Evolutionary conservation across 2,329 filamentous ascomycete genomes (phyloP), one percentile per base, ranked within the genome.

Genomic region (Pleomassaria siparia): DNA sequence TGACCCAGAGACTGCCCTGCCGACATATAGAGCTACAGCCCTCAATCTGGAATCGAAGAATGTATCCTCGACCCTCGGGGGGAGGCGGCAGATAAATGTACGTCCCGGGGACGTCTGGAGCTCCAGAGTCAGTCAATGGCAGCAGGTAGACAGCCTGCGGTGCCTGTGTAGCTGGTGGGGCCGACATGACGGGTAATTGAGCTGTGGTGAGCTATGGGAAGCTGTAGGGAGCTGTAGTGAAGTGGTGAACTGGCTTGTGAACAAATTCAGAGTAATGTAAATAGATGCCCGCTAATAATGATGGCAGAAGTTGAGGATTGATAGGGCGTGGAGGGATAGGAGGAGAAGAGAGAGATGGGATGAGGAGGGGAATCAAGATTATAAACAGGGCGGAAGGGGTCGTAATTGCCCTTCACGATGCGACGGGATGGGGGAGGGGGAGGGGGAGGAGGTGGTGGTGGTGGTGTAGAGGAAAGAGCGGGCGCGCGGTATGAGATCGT

Each of bases 11-110:
- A 67, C 89, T 96, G 50, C 95, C 94, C 73, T 96, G 80, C 58
- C 91, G 84, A 72, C 91, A 96, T 77, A 99, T 94, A 53, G 92
- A 96, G 68, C 92, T 96, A 47, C 90, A 92, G 53, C 94, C 91
- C 72, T 96, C 88, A 60, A 96, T 92, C 59, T 90, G 84, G 72
- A 99, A 96, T 50, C 92, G 86, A 47, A 96, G 78, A 44, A 82
- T 82, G 63, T 97, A 86, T 33, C 87, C 69, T 12, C 79, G 87
- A n/a, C 86, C 80, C 32, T 80, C 81, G 15, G 88, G 86, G 6
- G 32, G 32, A 15, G 94, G 85, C 0, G 91, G 87, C 35, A 99
- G 79, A 71, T 96, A 96, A 63, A 97, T 88, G 77, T 96, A 99
- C 60, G 88, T 85, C 63, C 91, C 89, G 21, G 88, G 81, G 40